Base-by-base conservation (phyloP, 176 grass and related monocot species). In the Rhipidocladum racemiflorum region DNA sequence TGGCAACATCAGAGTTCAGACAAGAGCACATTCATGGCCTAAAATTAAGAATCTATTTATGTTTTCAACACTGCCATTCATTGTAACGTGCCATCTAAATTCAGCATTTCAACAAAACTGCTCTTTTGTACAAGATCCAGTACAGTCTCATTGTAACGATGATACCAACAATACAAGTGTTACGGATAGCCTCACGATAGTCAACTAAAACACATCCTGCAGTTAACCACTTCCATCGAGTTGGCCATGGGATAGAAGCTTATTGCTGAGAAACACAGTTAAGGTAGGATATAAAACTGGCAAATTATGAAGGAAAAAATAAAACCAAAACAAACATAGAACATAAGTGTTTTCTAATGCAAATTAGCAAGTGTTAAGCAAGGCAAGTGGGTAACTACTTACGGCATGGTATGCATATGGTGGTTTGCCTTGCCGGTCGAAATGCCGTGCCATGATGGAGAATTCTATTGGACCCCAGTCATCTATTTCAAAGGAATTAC, bases 391-490 rank as follows among this genome's bases (percentile, higher is more conserved):
- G 27, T 79, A 76, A 9, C 16, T 54, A 75, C 88, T 86, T 90
- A 97, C 95, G 46, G 90, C 92, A 84, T 97, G 92, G 61, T 94
- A 97, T 1, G 90, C 90, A 88, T 92, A 97, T 10, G 95, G 95
- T 65, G 92, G 73, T 89, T 97, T 97, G 25, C 90, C 95, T 90
- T 94, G 95, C 74, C 95, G 88, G 23, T 92, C 90, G 57, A 94
- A 94, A 91, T 97, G 95, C 36, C 91, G 92, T 50, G 90, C 86
- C 92, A 97, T 97, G 74, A 97, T 82, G 62, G 86, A 97, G 28
- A 89, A 97, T 50, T 97, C 92, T 70, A 97, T 97, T 21, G 88
- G 90, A 0, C 92, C 95, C 95, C 92, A 94, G 70, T 93, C 95
- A 5, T 97, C 92, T 72, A 92, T 82, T 81, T 97, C 95, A 43